Evolutionary conservation across 257 asterid species (phyloP), one percentile per base, ranked within the genome.

Genomic region (Solanum rostratum): DNA sequence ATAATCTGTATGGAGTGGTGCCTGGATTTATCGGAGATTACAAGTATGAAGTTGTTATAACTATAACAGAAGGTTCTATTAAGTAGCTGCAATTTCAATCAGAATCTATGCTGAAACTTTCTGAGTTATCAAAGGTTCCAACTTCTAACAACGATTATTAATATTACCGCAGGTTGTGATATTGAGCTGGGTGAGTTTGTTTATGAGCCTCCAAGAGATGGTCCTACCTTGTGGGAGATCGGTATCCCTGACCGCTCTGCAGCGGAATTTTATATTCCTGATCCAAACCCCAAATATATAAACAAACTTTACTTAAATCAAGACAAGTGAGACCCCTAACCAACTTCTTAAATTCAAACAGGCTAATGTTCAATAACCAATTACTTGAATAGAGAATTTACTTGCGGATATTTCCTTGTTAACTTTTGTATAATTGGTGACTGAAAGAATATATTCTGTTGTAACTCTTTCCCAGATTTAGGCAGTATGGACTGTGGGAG

Each of bases 401-500:
- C 55, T 71, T 43, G 6, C 55, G 2, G 41, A 70, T 11, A 30
- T 70, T 53, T 70, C 19, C 2, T 70, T 10, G 7, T 15, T 3
- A 33, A 71, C 80, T 3, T 33, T 20, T 10, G 54, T 10, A 41
- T 19, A 5, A 20, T 41, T n/a, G 33, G 30, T 70, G 20, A 70
- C 24, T 41, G 19, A 39, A 10, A 80, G 50, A 80, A 80, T n/a
- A 14, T 11, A 53, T 11, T 79, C 2, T 54, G 11, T 62, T 50
- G 18, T 53, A 49, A 27, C 18, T 27, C n/a, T 41, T 16, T 43
- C 16, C 0, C 88, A 86, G 88, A 66, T 83, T 62, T 53, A 63
- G 84, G 74, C 86, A 86, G 52, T 86, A 86, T 78, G 88, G 88
- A 18, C n/a, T 86, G 19, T 86, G 88, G 88, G 62, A 76, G 13